Conservation (phyloP, 2,329 filamentous ascomycete genomes). For the Byssothecium circinans region DNA sequence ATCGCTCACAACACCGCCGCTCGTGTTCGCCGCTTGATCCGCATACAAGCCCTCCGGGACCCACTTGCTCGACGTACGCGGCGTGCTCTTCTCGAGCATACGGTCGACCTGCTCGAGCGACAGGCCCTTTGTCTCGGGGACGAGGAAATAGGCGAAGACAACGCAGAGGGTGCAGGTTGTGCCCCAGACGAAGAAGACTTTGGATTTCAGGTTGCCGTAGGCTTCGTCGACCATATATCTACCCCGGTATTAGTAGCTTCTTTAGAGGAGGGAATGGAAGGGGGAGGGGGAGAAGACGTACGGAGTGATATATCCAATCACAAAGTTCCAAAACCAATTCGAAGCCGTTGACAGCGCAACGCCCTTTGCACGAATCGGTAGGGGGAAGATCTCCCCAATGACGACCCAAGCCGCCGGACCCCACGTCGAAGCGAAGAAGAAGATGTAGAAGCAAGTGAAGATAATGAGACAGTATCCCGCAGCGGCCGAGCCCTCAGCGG, state of each 20-base stretch:
- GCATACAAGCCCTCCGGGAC: conserved; percentile 68
- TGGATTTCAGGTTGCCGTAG: conserved; percentile 64
- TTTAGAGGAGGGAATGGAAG: no score
- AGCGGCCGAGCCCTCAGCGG: conserved; percentile 48
- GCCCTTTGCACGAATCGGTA: conserved; percentile 85
- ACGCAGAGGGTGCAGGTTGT: conserved; percentile 54
- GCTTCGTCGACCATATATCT: conserved; percentile 60
- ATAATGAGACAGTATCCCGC: conserved; percentile 66
- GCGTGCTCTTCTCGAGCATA: conserved; percentile 83
- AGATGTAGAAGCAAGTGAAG: conserved; percentile 91
- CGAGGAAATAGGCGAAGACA: conserved; percentile 72
- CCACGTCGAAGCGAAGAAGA: conserved; percentile 90
- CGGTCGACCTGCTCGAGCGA: conserved; percentile 76
- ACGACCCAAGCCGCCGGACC: conserved; percentile 72
- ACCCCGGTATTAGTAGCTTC: no score
- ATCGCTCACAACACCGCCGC: conserved; percentile 4
- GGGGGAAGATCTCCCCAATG: conserved; percentile 87
- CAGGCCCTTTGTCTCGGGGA: conserved; percentile 78
- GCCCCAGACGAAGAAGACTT: conserved; percentile 60
- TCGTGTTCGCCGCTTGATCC: conserved; percentile 7
- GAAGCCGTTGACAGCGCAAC: conserved; percentile 83
- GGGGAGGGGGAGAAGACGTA: conserved; percentile 47
- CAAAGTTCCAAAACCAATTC: conserved; percentile 90
- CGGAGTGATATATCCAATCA: conserved; percentile 59
- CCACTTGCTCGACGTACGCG: conserved; percentile 74